These are phyloP conservation scores for Nicotiana sylvestris DNA, from an alignment of 257 asterid genomes.

Conservation along the genomic window DNA sequence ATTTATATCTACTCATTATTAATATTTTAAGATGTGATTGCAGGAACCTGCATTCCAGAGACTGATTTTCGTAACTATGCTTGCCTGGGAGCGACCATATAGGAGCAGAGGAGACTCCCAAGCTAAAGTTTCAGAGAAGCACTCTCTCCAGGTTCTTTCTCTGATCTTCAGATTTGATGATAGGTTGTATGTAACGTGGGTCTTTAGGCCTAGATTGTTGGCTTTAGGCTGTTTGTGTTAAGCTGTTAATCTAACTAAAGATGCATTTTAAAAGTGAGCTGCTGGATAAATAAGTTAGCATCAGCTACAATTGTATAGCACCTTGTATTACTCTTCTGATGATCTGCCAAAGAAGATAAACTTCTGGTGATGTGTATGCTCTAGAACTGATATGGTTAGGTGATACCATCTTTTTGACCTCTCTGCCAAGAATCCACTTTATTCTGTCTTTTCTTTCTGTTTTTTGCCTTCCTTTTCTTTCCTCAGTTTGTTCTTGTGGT, in stretches of 20 bases:
- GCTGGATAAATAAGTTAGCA: not conserved
- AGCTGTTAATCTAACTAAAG: not conserved
- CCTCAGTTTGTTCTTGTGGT: not conserved
- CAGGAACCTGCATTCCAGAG: slow-evolving; percentile 93
- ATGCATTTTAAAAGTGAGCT: not conserved
- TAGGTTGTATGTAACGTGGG: not conserved
- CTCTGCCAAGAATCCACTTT: not conserved
- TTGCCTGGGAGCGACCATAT: slow-evolving; percentile 94
- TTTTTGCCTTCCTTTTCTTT: not conserved
- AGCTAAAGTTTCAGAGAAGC: slow-evolving; percentile 36
- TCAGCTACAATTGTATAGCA: not conserved
- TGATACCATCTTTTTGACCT: not conserved
- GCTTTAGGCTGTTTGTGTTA: not conserved
- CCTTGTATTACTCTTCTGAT: not conserved
- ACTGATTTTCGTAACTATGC: slow-evolving; percentile 77
- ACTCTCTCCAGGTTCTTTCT: slow-evolving; percentile 54
- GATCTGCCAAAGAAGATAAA: not conserved
- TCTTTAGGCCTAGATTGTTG: not conserved
- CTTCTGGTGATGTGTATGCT: not conserved
- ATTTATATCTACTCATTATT: slow-evolving; percentile 12
- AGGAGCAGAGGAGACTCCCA: slow-evolving; percentile 35
- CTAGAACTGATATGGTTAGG: not conserved
- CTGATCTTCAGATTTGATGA: not conserved
- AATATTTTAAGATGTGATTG: slow-evolving; percentile 22
- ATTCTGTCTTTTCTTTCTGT: slow-evolving; percentile 1